Base-by-base conservation (phyloP, 2,329 filamentous ascomycete species). In the Grosmannia clavigera region DNA sequence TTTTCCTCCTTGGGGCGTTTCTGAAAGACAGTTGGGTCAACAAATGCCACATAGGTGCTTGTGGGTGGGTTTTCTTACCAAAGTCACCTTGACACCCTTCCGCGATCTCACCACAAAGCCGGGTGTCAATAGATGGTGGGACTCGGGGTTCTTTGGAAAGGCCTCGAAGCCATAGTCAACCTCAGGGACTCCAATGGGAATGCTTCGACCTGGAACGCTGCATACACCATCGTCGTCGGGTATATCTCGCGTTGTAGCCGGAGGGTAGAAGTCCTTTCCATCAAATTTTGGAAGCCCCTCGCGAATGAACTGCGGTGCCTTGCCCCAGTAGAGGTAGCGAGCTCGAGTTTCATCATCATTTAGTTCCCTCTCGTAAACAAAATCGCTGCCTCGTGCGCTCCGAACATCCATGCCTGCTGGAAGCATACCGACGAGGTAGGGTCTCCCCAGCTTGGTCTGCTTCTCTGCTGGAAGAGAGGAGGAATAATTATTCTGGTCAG, bases 231-330 rank as follows among this genome's bases (percentile, higher is more conserved):
- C 59, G 14, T 50, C 55, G 2, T 50, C 38, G 1, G 33, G 22
- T 1, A 14, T 12, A 3, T 61, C 50, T n/a, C 54, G 60, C 12
- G 25, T 33, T 1, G 81, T 80, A 0, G 82, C 84, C 3, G 80
- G 72, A 35, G 78, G 80, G 63, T 84, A 85, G 65, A 85, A 85
- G 67, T 85, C 77, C 67, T 82, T 84, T 29, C 83, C 82, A 64
- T 86, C 82, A 65, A 83, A 86, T 68, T 82, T 85, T 40, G 83
- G 82, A 50, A 85, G 71, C 2, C 81, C 80, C 40, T 72, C 75
- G 56, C 78, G 74, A 14, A 75, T 73, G 64, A 77, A 75, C 35
- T 71, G 74, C 51, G 81, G 76, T 19, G 79, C 77, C 52, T 80
- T 78, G 11, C 80, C 81, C 81, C 82, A 86, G 67, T 83, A 85